Base-by-base conservation (phyloP, 371 early-diverging fungal species). In the Circinella umbellata region DNA sequence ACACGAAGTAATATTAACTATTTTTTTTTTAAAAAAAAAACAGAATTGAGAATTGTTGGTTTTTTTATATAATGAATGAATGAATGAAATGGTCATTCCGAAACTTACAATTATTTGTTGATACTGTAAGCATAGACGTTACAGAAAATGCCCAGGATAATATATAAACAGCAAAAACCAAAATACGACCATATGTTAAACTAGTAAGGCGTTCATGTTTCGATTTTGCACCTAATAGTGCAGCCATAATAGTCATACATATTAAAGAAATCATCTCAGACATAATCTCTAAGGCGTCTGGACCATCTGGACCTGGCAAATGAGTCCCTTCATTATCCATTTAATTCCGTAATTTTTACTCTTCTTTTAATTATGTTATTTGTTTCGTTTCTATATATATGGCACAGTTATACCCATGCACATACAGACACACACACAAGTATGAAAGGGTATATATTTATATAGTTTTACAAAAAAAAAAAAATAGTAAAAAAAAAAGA, bases 31-130 rank as follows among this genome's bases (percentile, higher is more conserved):
- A 27, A 27, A 27, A 27, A 27, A 27, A 27, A 27, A 27, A 27
- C 2, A 27, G 27, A 27, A 27, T 27, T 27, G 27, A 27, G 27
- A 27, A 27, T 27, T 27, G 27, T 27, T 0, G 27, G 0, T 27
- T 27, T 27, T 27, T 27, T 27, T 27, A 27, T 27, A 27, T 27
- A 27, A 27, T 27, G 27, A 27, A 27, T 27, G 27, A 27, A 27
- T 0, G 27, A 27, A 27, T 0, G 27, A 27, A 27, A 27, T 27
- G 27, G 27, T 27, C 27, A 27, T 27, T 27, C 2, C 27, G 27
- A 27, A 27, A 5, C 65, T 68, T 72, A 72, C 72, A 62, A 46
- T 75, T 63, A 63, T 75, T 75, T 0, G 75, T 75, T 9, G 75
- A 71, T 13, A 75, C 75, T 0, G 71, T 37, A 8, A 75, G 20